Evolutionary conservation across 2,329 filamentous ascomycete genomes (phyloP), one percentile per base, ranked within the genome.

Genomic region (Myriosclerotinia duriaeana): DNA sequence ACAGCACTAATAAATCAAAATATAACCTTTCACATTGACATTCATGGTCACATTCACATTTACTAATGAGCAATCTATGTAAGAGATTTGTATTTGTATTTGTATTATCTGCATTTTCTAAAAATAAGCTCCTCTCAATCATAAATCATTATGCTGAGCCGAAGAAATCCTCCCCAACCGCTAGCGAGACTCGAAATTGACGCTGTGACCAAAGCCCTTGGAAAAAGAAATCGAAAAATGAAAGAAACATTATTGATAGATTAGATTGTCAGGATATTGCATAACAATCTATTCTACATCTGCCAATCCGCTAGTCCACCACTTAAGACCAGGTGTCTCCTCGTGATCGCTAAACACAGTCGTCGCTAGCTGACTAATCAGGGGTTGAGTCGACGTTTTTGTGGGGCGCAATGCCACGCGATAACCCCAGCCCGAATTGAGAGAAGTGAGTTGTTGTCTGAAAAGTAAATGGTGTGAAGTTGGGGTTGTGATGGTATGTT

Each of bases 301-400:
- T 15, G 1, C 11, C 20, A n/a, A 22, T 14, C 20, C 12, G 34
- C 20, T 5, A 55, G 14, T 22, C 53, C 34, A 7, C 48, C 12
- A 14, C 48, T 2, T 34, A 22, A n/a, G 4, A 14, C 22, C 5
- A 22, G 5, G 8, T 15, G 8, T 15, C 22, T 26, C 20, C 34
- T 9, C 20, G 12, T 15, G 2, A 26, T 40, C 53, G 53, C 53
- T 54, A 38, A 54, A 54, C 20, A 5, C 12, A 30, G n/a, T 22
- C n/a, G 22, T 52, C 48, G 48, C 48, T 52, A 15, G 48, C 22
- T 52, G 22, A 52, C 48, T 30, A 52, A 52, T 52, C 48, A 52
- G 22, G 22, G 22, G 48, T 7, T 22, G 5, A 52, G 12, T 52
- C 15, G 48, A 30, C 4, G 26, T 15, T 26, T 30, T 9, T 48